Evolutionary conservation across 345 rosid genomes (phyloP).

Genomic region (Eucalyptus albens): DNA sequence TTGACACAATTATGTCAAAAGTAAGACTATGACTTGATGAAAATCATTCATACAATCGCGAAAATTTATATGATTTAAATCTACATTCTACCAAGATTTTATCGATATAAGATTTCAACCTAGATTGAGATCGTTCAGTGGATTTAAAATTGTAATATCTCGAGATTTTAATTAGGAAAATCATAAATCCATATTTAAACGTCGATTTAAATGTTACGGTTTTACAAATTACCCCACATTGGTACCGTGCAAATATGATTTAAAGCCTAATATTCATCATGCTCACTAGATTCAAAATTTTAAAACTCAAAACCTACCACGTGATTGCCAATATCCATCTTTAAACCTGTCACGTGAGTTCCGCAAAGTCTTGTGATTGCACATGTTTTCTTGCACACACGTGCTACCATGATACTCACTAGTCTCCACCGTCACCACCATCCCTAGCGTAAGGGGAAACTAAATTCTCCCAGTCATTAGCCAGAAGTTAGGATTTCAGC

Average conservation of each 20-base stretch:
- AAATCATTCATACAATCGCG: accelerated
- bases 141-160: background rate
- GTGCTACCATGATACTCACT: background rate
- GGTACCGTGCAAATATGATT: background rate
- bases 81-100: background rate
- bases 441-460: background rate
- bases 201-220: background rate
- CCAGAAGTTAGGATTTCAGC: accelerated
- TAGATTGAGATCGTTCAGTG: background rate
- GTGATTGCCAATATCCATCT: background rate
- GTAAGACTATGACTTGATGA: background rate
- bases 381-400: background rate
- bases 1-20: background rate
- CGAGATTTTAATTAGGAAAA: background rate
- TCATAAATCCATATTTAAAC: background rate
- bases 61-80: background rate
- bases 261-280: background rate
- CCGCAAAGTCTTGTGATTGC: background rate
- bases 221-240: background rate
- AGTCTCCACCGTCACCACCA: background rate
- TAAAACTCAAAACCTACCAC: background rate
- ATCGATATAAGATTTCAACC: background rate
- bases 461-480: background rate
- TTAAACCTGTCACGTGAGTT: background rate
- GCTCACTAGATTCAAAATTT: background rate